These are phyloP conservation scores for Phoma herbarum DNA, from an alignment of 2,329 filamentous ascomycete species.

Conservation along the genomic window DNA sequence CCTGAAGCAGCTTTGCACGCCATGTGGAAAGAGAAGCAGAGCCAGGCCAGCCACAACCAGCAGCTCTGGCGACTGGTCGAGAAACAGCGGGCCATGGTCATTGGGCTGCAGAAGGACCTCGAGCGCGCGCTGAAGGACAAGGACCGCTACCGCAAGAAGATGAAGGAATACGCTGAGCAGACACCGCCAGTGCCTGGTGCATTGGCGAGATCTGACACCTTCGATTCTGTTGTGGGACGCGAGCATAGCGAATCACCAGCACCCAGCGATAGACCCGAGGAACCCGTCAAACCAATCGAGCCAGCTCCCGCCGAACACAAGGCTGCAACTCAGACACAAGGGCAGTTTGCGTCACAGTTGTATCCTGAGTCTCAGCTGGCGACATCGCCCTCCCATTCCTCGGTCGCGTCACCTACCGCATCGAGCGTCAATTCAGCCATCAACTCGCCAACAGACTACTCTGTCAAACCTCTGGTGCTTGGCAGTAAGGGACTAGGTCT, in stretches of 20 bases:
- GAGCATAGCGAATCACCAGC: conserved; percentile 52
- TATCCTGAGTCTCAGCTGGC: conserved; percentile 45
- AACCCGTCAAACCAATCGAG: conserved; percentile 32
- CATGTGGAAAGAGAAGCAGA: conserved; percentile 89
- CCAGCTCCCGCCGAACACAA: conserved; percentile 35
- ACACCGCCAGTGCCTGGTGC: conserved; percentile 50
- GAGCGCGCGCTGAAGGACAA: conserved; percentile 93
- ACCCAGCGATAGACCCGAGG: conserved; percentile 44
- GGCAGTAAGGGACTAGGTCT: conserved; percentile 37
- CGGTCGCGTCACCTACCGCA: conserved; percentile 23
- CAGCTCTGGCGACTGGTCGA: conserved; percentile 96
- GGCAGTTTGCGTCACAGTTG: conserved; percentile 17
- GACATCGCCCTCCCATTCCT: conserved; percentile 44
- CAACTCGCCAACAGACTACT: conserved; percentile 47
- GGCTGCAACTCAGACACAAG: conserved; percentile 21
- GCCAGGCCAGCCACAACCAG: conserved; percentile 85
- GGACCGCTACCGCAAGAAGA: conserved; percentile 88
- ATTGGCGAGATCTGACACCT: conserved; percentile 47
- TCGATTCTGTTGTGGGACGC: conserved; percentile 46
- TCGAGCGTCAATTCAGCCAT: conserved; percentile 39
- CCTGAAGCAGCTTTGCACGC: conserved; percentile 89
- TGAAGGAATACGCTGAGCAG: conserved; percentile 75
- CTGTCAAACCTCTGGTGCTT: conserved; percentile 42
- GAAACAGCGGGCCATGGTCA: conserved; percentile 92
- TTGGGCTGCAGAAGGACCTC: conserved; percentile 93